Evolutionary conservation across 345 rosid species (phyloP), one percentile per base, ranked within the genome.

Genomic region (Diplotaxis tenuifolia): DNA sequence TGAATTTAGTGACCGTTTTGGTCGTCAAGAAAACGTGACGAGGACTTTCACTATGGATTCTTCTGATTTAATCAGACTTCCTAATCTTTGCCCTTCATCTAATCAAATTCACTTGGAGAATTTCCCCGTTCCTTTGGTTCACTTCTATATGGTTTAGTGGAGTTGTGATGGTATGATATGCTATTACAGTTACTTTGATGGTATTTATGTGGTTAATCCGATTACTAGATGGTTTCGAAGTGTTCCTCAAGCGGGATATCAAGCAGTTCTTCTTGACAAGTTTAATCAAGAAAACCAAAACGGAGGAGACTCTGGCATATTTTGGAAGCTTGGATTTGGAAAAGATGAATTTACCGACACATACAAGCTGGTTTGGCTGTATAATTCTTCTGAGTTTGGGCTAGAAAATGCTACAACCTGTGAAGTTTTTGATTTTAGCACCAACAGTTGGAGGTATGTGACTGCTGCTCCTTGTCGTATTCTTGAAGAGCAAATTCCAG

Each of bases 111-210:
- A 29, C 20, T 6, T n/a, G 19, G 52, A 45, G 52, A 40, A 45
- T 45, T 47, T 0, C 14, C 14, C 5, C 7, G 14, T 25, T 25
- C 28, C 28, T 1, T 25, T 25, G 28, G 28, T 25, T 25, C 1
- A 7, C 53, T 47, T 14, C 7, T 47, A 16, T 25, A 5, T 25
- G 20, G 20, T 27, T 27, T n/a, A 11, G n/a, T 19, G 18, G 60
- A 55, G 62, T 57, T 57, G 62, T 28, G 62, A n/a, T 18, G 62
- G 62, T 57, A 57, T 57, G 62, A 27, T 57, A n/a, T 57, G 62
- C 21, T 57, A 57, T 57, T 28, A 57, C 21, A 7, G 7, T 57
- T 0, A 3, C 38, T 57, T 7, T 6, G 15, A 16, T 57, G 3
- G 38, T 57, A 57, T 57, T 8, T 57, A 57, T 28, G 38, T 57